phyloP scores from a whole-genome alignment of 352 stramenopile genomes.

The Pythium grandisporangium region DNA sequence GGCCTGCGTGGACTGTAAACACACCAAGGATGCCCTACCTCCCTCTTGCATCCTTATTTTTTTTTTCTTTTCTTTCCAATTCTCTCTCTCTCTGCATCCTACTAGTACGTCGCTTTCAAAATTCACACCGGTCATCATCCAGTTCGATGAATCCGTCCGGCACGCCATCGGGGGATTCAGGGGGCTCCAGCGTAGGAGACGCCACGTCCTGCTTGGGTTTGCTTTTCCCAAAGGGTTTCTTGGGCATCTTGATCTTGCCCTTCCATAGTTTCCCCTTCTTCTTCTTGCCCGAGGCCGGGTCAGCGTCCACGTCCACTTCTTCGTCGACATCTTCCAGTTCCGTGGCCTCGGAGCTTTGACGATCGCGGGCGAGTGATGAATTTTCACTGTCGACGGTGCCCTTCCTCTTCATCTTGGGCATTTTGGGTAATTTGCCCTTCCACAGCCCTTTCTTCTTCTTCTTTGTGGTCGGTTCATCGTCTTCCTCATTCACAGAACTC shows the following conservation, averaged over 20 bases:
- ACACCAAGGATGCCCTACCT: too few relatives aligned
- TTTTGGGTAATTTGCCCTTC: not conserved
- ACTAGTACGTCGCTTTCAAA: too few relatives aligned
- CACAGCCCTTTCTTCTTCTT: not conserved
- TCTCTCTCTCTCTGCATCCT: too few relatives aligned
- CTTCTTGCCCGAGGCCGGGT: constrained; percentile 1
- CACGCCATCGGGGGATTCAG: constrained; percentile 6
- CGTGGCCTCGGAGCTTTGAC: not conserved
- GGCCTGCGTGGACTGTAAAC: too few relatives aligned
- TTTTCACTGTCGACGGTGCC: not conserved
- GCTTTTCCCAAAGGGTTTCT: constrained; percentile 21
- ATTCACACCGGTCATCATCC: constrained; percentile 44
- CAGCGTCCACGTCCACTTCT: constrained; percentile 14
- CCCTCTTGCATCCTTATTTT: too few relatives aligned
- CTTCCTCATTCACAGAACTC: not conserved
- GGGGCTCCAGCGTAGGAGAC: not conserved
- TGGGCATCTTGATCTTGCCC: constrained; percentile 10
- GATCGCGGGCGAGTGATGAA: not conserved
- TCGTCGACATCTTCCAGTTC: constrained; percentile 30
- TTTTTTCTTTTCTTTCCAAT: too few relatives aligned
- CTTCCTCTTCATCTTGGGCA: not conserved
- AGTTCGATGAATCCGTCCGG: constrained; percentile 23
- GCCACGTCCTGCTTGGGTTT: constrained; percentile 6
- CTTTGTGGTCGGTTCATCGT: not conserved
- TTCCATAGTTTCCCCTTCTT: constrained; percentile 11